Evolutionary conservation across 73 alveolate genomes (phyloP).

Genomic region (Tetrahymena elliotti): DNA sequence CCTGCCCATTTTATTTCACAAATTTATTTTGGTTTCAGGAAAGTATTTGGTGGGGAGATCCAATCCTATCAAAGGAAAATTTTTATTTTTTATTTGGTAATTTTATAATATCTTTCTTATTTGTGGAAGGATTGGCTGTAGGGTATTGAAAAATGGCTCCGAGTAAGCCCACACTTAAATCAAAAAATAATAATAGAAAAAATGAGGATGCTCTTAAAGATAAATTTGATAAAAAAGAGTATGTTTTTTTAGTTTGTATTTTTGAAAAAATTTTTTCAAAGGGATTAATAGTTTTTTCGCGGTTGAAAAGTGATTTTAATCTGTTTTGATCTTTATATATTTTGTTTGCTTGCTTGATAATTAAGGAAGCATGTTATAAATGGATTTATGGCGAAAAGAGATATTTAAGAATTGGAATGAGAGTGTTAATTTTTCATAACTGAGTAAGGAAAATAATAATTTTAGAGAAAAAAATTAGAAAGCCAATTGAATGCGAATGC

Average conservation of each 20-base stretch:
- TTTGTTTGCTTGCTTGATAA: background rate
- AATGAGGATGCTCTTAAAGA: background rate
- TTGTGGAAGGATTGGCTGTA: background rate
- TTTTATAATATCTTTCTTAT: background rate
- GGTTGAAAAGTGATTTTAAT: background rate
- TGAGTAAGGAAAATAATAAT: background rate
- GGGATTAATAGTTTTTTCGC: background rate
- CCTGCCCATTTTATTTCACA: background rate
- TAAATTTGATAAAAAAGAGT: background rate
- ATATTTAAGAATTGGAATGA: background rate
- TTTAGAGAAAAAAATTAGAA: background rate
- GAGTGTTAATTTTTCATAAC: background rate
- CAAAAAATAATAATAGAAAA: too few relatives aligned
- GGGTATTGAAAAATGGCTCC: too few relatives aligned
- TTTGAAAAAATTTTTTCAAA: background rate
- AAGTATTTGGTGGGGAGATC: background rate
- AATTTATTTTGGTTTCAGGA: background rate
- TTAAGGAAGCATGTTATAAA: background rate
- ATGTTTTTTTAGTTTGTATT: background rate
- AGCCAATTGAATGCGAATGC: background rate
- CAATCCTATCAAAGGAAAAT: background rate
- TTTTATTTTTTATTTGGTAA: background rate
- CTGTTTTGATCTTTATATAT: background rate
- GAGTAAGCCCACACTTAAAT: too few relatives aligned
- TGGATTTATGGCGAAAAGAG: background rate